phyloP scores from a whole-genome alignment of 345 rosid species.

The Trapa bicornis region DNA sequence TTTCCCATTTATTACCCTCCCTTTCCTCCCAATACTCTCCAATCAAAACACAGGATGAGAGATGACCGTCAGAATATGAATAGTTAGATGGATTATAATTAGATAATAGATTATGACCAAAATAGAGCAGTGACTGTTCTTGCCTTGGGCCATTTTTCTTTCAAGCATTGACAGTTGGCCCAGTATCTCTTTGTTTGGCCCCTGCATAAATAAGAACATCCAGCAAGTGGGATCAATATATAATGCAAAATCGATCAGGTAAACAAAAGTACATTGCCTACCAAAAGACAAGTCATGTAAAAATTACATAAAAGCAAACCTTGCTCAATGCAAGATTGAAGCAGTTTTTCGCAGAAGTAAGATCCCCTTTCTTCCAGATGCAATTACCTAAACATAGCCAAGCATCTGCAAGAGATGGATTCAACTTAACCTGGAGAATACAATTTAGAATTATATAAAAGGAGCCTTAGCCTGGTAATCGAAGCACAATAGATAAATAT shows the following conservation, averaged over 20 bases:
- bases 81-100: too few relatives aligned
- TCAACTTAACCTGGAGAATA: conserved; percentile 51
- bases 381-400: conserved; percentile 60
- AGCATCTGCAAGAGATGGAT: conserved; percentile 70
- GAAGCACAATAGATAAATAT: background rate
- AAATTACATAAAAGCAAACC: conserved; percentile 18
- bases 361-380: conserved; percentile 81
- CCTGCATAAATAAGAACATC: conserved; percentile 23
- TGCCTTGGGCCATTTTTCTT: conserved; percentile 64
- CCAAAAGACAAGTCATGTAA: background rate
- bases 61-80: too few relatives aligned
- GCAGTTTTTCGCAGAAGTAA: conserved; percentile 51
- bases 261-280: background rate
- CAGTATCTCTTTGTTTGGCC: conserved; percentile 57
- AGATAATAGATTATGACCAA: too few relatives aligned
- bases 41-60: too few relatives aligned
- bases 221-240: background rate
- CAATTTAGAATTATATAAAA: conserved; percentile 11
- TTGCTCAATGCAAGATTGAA: conserved; percentile 59
- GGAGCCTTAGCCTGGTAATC: background rate
- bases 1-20: too few relatives aligned
- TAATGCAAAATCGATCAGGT: too few relatives aligned
- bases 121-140: conserved; percentile 8
- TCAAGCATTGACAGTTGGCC: conserved; percentile 65
- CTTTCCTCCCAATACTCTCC: too few relatives aligned